Conservation (phyloP, 2,329 filamentous ascomycete species). For the Talaromyces piceae region DNA sequence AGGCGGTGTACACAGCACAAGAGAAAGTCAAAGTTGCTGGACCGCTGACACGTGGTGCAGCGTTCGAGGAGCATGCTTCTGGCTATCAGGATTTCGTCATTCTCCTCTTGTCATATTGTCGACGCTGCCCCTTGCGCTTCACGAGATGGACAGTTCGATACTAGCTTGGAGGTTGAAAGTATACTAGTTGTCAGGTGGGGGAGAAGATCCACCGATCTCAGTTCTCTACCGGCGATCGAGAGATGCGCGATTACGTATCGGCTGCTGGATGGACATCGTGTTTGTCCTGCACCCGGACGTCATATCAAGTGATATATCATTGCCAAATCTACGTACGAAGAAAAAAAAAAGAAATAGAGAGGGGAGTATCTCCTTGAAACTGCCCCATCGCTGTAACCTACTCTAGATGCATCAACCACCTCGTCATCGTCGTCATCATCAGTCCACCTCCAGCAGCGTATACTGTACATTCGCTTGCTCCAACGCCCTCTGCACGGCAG, state of each 20-base stretch:
- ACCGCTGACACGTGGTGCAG: background rate
- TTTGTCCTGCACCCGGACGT: background rate
- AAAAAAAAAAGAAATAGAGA: too few relatives aligned
- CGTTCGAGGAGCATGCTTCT: background rate
- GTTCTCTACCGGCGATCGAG: background rate
- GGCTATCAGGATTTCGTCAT: too few relatives aligned
- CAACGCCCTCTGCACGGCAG: conserved; percentile 66
- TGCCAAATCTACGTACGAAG: too few relatives aligned
- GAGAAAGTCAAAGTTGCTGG: too few relatives aligned
- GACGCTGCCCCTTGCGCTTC: too few relatives aligned
- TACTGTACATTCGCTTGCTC: conserved; percentile 39
- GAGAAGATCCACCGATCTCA: too few relatives aligned
- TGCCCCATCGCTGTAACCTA: too few relatives aligned
- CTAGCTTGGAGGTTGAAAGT: too few relatives aligned
- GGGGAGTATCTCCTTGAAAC: too few relatives aligned
- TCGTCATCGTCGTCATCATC: background rate
- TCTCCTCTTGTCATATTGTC: background rate
- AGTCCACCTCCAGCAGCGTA: conserved; percentile 31
- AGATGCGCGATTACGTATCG: background rate
- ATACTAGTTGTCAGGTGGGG: too few relatives aligned
- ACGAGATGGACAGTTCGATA: too few relatives aligned
- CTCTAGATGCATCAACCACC: background rate
- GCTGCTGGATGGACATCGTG: background rate
- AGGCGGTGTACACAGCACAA: background rate
- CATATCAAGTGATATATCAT: too few relatives aligned